phyloP scores from a whole-genome alignment of 768 basidiomycete genomes.

The Leccinum aurantiacum region DNA sequence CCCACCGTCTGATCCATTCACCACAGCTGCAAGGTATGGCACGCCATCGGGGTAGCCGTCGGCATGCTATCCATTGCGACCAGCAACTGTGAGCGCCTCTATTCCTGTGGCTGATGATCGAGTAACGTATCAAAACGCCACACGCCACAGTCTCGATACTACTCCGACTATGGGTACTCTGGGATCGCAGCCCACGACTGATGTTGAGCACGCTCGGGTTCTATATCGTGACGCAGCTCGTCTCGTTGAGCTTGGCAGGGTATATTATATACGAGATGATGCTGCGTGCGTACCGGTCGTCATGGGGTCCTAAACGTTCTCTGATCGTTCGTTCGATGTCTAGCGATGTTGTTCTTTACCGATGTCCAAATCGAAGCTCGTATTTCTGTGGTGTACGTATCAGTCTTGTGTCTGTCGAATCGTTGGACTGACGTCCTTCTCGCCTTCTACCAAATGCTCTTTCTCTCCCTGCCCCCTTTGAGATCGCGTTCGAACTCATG shows the following conservation, averaged over 20 bases:
- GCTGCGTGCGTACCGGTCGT: conserved; percentile 26
- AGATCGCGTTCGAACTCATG: conserved; percentile 34
- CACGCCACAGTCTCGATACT: conserved; percentile 39
- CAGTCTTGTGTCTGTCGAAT: background rate
- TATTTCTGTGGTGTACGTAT: conserved; percentile 28
- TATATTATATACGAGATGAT: conserved; percentile 27
- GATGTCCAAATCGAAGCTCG: conserved; percentile 18
- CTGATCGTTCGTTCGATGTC: background rate
- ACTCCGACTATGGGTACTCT: conserved; percentile 41
- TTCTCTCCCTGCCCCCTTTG: background rate
- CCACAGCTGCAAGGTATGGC: conserved; percentile 29
- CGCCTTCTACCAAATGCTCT: too few species aligned
- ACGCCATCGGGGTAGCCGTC: conserved; percentile 20
- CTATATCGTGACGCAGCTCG: conserved; percentile 33
- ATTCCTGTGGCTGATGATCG: background rate
- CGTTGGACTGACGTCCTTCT: background rate
- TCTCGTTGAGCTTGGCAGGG: conserved; percentile 22
- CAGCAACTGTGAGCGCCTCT: conserved; percentile 35
- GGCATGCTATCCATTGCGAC: conserved; percentile 37
- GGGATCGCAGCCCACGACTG: conserved; percentile 29
- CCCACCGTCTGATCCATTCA: conserved; percentile 1
- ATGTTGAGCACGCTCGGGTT: conserved; percentile 30
- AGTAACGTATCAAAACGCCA: background rate
- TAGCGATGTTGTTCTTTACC: conserved; percentile 23
- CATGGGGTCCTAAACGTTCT: background rate